Evolutionary conservation across 768 basidiomycete genomes (phyloP).

Genomic region (Lactarius indigo): DNA sequence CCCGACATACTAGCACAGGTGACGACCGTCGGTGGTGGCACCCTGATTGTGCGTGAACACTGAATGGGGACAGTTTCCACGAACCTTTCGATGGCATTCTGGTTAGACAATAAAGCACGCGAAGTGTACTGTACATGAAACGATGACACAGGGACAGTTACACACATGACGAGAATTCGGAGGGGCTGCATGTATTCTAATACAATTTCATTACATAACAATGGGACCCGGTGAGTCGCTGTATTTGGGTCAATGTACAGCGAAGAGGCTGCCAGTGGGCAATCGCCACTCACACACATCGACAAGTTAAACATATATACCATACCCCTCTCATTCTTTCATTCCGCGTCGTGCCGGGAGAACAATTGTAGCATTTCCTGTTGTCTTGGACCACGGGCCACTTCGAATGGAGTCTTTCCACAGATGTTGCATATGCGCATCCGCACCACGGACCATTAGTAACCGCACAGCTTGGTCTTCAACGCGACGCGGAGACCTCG

Average conservation of each 20-base stretch:
- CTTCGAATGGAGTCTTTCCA: no score
- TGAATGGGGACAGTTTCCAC: no score
- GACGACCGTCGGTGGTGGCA: neutral
- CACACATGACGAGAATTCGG: no score
- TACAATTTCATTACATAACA: neutral
- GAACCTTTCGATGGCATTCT: no score
- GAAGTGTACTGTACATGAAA: no score
- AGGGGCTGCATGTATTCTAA: no score
- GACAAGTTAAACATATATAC: neutral
- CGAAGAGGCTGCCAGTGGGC: rapidly evolving
- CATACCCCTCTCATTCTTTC: neutral
- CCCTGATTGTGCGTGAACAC: no score
- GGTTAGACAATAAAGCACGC: no score
- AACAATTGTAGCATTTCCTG: neutral
- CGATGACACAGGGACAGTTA: no score
- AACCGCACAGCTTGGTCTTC: neutral
- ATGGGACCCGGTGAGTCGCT: neutral
- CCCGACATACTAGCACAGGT: neutral
- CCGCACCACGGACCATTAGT: no score
- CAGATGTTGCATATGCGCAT: no score
- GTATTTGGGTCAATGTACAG: neutral
- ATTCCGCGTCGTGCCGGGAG: neutral
- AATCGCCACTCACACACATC: neutral
- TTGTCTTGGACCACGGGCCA: no score
- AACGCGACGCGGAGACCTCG: neutral